A percentile compares a stretch with the other conserved stretches of the same genome.
Evolutionary conservation across 768 basidiomycete species (phyloP).

Genomic region (Boletus pseudopeckii): DNA sequence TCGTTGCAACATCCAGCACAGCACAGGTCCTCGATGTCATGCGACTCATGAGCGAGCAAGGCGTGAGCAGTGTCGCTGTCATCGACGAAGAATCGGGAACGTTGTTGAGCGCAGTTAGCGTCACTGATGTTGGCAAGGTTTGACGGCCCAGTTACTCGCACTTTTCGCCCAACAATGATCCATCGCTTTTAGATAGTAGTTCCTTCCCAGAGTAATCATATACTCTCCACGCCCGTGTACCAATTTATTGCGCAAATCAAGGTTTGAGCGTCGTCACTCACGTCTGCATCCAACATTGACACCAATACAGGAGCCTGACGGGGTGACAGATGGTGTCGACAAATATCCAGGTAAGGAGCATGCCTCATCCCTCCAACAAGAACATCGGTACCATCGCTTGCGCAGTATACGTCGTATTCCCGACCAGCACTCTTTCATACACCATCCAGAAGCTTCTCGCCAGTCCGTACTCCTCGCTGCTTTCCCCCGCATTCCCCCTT

Average conservation of each 20-base stretch:
- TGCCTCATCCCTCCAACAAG: not conserved
- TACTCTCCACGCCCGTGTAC: slow-evolving; percentile 63
- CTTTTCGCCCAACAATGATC: not conserved
- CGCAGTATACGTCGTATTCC: slow-evolving; percentile 71
- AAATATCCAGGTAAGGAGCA: slow-evolving; percentile 62
- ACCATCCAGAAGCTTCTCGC: slow-evolving; percentile 80
- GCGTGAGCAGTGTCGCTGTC: slow-evolving; percentile 80
- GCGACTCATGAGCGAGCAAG: slow-evolving; percentile 81
- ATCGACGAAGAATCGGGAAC: slow-evolving; percentile 60
- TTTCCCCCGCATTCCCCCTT: not conserved
- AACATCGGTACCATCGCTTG: not conserved
- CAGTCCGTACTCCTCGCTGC: slow-evolving; percentile 45
- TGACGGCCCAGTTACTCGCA: not conserved
- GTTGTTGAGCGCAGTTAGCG: slow-evolving; percentile 73
- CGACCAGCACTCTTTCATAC: slow-evolving; percentile 60
- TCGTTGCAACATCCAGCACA: slow-evolving; percentile 59
- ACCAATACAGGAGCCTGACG: slow-evolving; percentile 54
- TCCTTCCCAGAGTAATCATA: slow-evolving; percentile 76
- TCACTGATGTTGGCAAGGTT: slow-evolving; percentile 79
- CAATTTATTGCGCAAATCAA: slow-evolving; percentile 73
- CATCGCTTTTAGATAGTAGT: slow-evolving; percentile 58
- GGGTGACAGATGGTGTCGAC: slow-evolving; percentile 76
- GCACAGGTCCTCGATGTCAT: slow-evolving; percentile 75
- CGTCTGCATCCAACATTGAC: slow-evolving; percentile 1
- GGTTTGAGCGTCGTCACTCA: slow-evolving; percentile 34